These are phyloP conservation scores for Mucor circinelloides DNA, from an alignment of 371 early-diverging fungal genomes.

Conservation along the genomic window DNA sequence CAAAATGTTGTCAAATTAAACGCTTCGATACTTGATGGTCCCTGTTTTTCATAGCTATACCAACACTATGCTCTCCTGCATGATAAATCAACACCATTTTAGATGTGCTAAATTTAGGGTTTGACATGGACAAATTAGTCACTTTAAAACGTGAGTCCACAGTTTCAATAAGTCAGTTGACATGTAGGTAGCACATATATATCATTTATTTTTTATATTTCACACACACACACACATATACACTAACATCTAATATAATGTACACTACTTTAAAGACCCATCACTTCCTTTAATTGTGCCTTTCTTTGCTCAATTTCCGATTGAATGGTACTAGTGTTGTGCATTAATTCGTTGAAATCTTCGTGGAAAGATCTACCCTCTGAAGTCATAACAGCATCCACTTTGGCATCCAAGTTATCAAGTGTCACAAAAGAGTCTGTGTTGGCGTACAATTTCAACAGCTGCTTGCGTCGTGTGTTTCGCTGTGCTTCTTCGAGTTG, in stretches of 20 bases:
- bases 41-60: neutral
- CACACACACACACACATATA: neutral
- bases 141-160: conserved; percentile 14
- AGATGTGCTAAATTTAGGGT: conserved; percentile 2
- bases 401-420: conserved; percentile 47
- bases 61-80: neutral
- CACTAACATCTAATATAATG: neutral
- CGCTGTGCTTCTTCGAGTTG: conserved; percentile 24
- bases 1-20: neutral
- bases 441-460: conserved; percentile 37
- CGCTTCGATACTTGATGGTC: no score
- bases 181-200: conserved; percentile 5
- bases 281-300: conserved; percentile 39
- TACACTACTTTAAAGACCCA: conserved; percentile 36
- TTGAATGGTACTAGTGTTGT: conserved; percentile 22
- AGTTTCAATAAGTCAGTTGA: conserved; percentile 7
- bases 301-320: conserved; percentile 48
- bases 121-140: conserved; percentile 13
- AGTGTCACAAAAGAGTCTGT: conserved; percentile 45
- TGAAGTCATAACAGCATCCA: conserved; percentile 32
- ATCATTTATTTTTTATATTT: conserved; percentile 2
- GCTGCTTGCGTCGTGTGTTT: conserved; percentile 29
- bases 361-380: conserved; percentile 25
- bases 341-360: conserved; percentile 37
- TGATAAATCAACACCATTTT: neutral